Conservation (phyloP, 1,139 yeast genomes). For the Geotrichum histeridarum region DNA sequence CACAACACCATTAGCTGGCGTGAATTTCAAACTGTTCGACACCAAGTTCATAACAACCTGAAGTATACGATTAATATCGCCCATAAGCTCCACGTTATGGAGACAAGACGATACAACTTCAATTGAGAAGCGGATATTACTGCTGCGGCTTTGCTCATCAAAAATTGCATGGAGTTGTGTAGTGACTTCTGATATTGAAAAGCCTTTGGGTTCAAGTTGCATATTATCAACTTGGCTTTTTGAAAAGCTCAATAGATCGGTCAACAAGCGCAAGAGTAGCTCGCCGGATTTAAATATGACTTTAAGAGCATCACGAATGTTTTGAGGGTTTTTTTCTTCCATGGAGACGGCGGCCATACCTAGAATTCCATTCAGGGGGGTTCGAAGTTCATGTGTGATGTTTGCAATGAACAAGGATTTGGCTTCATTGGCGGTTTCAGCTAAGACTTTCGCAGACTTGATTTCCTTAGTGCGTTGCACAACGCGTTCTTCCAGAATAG, state of each 20-base stretch:
- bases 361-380: slow-evolving; percentile 86
- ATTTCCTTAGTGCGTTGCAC: slow-evolving; percentile 78
- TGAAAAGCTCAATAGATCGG: slow-evolving; percentile 80
- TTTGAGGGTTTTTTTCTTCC: slow-evolving; percentile 67
- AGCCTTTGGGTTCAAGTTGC: slow-evolving; percentile 72
- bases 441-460: slow-evolving; percentile 45
- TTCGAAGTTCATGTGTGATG: slow-evolving; percentile 85
- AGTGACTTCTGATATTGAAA: slow-evolving; percentile 66
- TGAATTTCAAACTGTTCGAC: slow-evolving; percentile 83
- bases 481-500: slow-evolving; percentile 85
- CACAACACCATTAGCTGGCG: slow-evolving; percentile 84
- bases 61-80: slow-evolving; percentile 85
- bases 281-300: slow-evolving; percentile 86
- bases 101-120: slow-evolving; percentile 43
- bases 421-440: slow-evolving; percentile 78
- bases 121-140: slow-evolving; percentile 48
- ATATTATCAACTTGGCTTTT: slow-evolving; percentile 72
- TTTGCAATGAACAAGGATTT: slow-evolving; percentile 91
- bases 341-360: slow-evolving; percentile 93
- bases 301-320: slow-evolving; percentile 64
- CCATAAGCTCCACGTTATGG: slow-evolving; percentile 53
- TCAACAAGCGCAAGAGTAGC: slow-evolving; percentile 70
- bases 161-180: slow-evolving; percentile 84
- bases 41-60: slow-evolving; percentile 92
- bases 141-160: slow-evolving; percentile 75